Evolutionary conservation across 2,329 filamentous ascomycete genomes (phyloP), one percentile per base, ranked within the genome.

Genomic region (Aureobasidium sp.): DNA sequence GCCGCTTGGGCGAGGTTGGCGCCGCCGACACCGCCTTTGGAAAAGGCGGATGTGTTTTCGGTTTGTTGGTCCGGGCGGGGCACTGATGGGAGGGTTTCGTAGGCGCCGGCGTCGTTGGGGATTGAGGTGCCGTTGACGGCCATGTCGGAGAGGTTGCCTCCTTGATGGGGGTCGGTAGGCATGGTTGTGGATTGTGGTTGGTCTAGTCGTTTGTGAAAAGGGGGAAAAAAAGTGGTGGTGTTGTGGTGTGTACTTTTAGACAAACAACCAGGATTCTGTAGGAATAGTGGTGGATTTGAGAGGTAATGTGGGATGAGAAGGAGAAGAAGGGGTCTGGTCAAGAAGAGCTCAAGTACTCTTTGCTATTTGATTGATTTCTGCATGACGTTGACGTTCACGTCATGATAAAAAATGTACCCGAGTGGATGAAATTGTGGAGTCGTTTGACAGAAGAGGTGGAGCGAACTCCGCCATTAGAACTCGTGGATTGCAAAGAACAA

Each of bases 81-180:
- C 2, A 73, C 69, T 2, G 75, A 77, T 12, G 74, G 72, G 55
- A 78, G 74, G 44, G 65, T 65, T 58, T 70, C 70, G 58, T 68
- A 65, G 22, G 70, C 65, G 52, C 73, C 74, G 35, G 75, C 73
- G 57, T 77, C 73, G 53, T 70, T 67, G 50, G 75, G 75, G 30
- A 76, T 63, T 1, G 56, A 58, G 12, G 66, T 70, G 45, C 67
- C 68, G 3, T 58, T 56, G 2, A 52, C 59, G 47, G 68, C 68
- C 64, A 71, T 70, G 53, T 68, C 64, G 50, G 59, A 58, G 40
- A 71, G 66, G 59, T 60, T 55, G 37, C 68, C 67, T n/a, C 32
- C 32, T 35, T 35, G 32, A 14, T 35, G 32, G n/a, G 32, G 32
- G 32, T 35, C 32, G 12, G 32, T 35, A 6, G n/a, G 11, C n/a